phyloP scores from a whole-genome alignment of 495 filamentous ascomycete species.

The Penicillium chermesinum region DNA sequence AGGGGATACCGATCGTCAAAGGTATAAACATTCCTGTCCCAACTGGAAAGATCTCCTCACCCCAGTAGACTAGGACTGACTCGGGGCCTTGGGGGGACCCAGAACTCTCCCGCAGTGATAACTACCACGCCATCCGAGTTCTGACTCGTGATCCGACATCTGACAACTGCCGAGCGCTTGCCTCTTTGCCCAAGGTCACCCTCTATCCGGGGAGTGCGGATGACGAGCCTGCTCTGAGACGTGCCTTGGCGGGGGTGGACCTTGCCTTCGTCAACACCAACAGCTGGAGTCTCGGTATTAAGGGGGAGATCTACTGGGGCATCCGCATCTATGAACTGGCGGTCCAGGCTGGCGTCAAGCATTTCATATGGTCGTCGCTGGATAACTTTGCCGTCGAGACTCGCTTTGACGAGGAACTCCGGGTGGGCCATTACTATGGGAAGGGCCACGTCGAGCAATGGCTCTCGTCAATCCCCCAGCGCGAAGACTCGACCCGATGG shows the following conservation, averaged over 20 bases:
- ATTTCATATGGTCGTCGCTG: constrained; percentile 48
- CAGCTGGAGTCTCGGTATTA: constrained; percentile 49
- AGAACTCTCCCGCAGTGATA: constrained; percentile 31
- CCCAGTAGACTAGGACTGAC: too few relatives aligned
- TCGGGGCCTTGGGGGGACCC: too few relatives aligned
- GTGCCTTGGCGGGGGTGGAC: constrained; percentile 36
- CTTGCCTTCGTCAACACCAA: constrained; percentile 52
- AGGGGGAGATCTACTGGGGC: constrained; percentile 50
- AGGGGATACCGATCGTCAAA: constrained; percentile 4
- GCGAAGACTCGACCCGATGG: neutral
- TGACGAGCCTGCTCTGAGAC: constrained; percentile 39
- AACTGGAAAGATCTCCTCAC: neutral
- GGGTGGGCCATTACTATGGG: constrained; percentile 49
- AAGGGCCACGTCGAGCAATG: constrained; percentile 49
- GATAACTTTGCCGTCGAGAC: constrained; percentile 28
- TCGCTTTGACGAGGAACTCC: constrained; percentile 32
- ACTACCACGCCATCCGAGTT: constrained; percentile 39
- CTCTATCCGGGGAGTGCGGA: constrained; percentile 43
- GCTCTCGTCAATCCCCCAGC: constrained; percentile 59
- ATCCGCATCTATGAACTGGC: constrained; percentile 53
- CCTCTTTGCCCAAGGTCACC: constrained; percentile 35
- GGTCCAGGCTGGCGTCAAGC: constrained; percentile 41
- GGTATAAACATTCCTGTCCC: neutral
- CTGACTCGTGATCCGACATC: constrained; percentile 44
- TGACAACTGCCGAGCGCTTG: constrained; percentile 33